Evolutionary conservation across 2,329 filamentous ascomycete species (phyloP), one percentile per base, ranked within the genome.

Genomic region (Alternaria angustiovoidea): DNA sequence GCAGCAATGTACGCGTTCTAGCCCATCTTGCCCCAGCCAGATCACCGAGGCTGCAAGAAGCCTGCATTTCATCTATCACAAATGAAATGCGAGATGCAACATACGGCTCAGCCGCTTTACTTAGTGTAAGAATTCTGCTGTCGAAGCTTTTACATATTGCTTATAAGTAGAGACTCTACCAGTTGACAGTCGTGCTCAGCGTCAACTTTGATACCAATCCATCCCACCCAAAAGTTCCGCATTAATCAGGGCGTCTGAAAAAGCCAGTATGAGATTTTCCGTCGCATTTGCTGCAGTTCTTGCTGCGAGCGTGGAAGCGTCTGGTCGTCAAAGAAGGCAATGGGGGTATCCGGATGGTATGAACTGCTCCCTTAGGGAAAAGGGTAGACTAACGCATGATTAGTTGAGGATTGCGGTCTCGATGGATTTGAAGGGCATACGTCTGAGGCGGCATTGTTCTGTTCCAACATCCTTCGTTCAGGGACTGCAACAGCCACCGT

Each of bases 371-470:
- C 11, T 14, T 20, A 24, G 11, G 4, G 11, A 14, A 9, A 9
- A 18, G 22, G 46, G 0, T 7, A 4, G 43, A 12, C 62, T 69
- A 41, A 65, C 51, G 20, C 7, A 11, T 44, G n/a, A 26, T 26
- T 42, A 73, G 71, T 74, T 14, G 46, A 24, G 26, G 54, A 66
- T 14, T 76, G 73, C 44, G 73, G 72, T 3, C 56, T 76, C 7
- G 72, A 73, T 47, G 66, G 71, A n/a, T 76, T 76, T 34, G 62
- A 64, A 20, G 74, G 72, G 11, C 73, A 75, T 55, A 71, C 71
- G 7, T 62, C 71, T 1, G 74, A 76, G 57, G 74, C 74, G 11
- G 56, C 65, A 9, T 51, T 74, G 9, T 73, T 73, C 58, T 76
- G 74, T 49, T 73, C 69, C 59, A 75, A 66, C 51, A 62, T 75